phyloP scores from a whole-genome alignment of 257 asterid species.

The Hygrophila difformis region DNA sequence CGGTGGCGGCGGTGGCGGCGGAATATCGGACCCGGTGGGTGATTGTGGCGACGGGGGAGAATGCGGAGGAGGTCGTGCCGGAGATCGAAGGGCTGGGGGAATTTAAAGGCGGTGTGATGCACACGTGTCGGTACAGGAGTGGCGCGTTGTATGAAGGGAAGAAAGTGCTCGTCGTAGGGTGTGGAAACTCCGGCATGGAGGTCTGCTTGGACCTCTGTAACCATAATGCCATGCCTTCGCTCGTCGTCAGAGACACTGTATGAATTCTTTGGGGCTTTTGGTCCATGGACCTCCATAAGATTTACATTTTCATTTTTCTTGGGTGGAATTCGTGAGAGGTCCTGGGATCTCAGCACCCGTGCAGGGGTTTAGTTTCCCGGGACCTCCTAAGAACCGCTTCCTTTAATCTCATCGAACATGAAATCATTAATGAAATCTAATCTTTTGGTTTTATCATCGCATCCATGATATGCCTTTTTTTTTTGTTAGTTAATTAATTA shows the following conservation, averaged over 20 bases:
- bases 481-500: too few species aligned
- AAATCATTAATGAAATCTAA: too few species aligned
- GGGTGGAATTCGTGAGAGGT: too few species aligned
- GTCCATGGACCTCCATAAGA: too few species aligned
- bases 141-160: slow-evolving; percentile 53
- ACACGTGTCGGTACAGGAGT: slow-evolving; percentile 49
- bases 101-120: slow-evolving; percentile 45
- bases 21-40: slow-evolving; percentile 62
- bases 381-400: too few species aligned
- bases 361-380: too few species aligned
- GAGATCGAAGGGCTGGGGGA: slow-evolving; percentile 44
- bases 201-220: slow-evolving; percentile 76
- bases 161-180: slow-evolving; percentile 71
- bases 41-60: slow-evolving; percentile 90
- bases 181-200: slow-evolving; percentile 96
- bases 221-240: slow-evolving; percentile 47
- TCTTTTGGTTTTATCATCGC: too few species aligned
- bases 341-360: too few species aligned
- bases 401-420: too few species aligned
- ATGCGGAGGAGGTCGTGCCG: slow-evolving; percentile 73
- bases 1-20: slow-evolving; percentile 7
- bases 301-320: too few species aligned
- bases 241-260: slow-evolving; percentile 62
- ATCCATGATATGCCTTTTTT: too few species aligned
- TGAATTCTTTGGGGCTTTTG: background rate